Evolutionary conservation across 345 rosid genomes (phyloP).

Genomic region (Jatropha curcas): DNA sequence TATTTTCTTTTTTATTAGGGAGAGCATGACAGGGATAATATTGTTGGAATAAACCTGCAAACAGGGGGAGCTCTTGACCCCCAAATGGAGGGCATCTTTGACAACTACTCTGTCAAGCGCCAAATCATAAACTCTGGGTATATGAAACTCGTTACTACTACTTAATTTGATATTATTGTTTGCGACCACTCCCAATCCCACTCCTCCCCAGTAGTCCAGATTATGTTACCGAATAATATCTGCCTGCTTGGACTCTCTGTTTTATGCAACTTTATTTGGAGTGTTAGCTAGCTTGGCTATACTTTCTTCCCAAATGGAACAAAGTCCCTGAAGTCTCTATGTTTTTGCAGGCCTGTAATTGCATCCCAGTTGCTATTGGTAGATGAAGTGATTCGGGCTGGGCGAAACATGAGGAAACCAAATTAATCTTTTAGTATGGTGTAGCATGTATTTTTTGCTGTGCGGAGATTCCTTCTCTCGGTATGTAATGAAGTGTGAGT

Average conservation of each 20-base stretch:
- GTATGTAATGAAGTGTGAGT: background rate
- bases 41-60: slow-evolving; percentile 81
- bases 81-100: slow-evolving; percentile 84
- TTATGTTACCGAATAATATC: background rate
- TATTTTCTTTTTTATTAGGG: slow-evolving; percentile 48
- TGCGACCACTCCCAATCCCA: no score
- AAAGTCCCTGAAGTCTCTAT: background rate
- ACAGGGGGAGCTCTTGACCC: slow-evolving; percentile 92
- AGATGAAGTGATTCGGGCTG: slow-evolving; percentile 96
- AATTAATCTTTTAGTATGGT: slow-evolving; percentile 28
- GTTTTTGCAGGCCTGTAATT: slow-evolving; percentile 76
- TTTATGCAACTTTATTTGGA: background rate
- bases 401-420: slow-evolving; percentile 98
- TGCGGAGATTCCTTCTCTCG: background rate
- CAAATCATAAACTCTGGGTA: slow-evolving; percentile 91
- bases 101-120: slow-evolving; percentile 94
- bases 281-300: no score
- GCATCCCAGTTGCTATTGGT: slow-evolving; percentile 92
- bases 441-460: background rate
- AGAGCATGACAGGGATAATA: slow-evolving; percentile 88
- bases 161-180: background rate
- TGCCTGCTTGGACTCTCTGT: background rate
- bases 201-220: background rate
- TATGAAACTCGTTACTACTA: background rate
- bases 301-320: background rate